These are phyloP conservation scores for Penicillium janthinellum DNA, from an alignment of 2,329 filamentous ascomycete genomes.

Conservation along the genomic window DNA sequence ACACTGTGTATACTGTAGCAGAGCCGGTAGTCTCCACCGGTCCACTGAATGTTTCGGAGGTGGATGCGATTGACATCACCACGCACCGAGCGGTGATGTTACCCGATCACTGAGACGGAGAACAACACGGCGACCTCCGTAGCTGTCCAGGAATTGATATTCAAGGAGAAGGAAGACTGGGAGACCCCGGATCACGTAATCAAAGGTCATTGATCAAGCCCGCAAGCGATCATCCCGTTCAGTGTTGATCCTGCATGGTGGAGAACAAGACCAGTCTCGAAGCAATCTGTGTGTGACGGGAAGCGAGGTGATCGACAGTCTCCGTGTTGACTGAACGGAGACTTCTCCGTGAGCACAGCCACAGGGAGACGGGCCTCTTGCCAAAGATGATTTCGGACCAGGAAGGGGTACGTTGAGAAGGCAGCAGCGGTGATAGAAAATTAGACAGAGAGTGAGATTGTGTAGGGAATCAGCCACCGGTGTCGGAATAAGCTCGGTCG, in stretches of 20 bases:
- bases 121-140: neutral
- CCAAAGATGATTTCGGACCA: neutral
- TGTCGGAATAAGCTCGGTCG: neutral
- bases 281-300: slow-evolving; percentile 14
- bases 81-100: slow-evolving; percentile 3
- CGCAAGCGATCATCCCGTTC: neutral
- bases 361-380: neutral
- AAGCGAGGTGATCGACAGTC: slow-evolving; percentile 7
- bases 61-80: slow-evolving; percentile 15
- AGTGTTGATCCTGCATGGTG: neutral
- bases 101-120: neutral
- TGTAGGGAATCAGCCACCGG: neutral
- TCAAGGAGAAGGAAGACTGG: neutral
- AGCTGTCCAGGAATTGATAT: slow-evolving; percentile 1
- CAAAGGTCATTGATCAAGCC: neutral
- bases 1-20: too few relatives aligned
- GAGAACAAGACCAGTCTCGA: slow-evolving; percentile 1
- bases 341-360: slow-evolving; percentile 6
- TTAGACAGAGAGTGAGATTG: neutral
- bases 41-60: slow-evolving; percentile 16
- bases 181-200: neutral
- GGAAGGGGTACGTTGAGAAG: neutral
- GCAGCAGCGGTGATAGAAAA: neutral
- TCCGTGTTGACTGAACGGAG: neutral
- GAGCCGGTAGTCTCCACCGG: slow-evolving; percentile 1